Conservation (phyloP, 2,329 filamentous ascomycete genomes). For the Aspergillus sp. region DNA sequence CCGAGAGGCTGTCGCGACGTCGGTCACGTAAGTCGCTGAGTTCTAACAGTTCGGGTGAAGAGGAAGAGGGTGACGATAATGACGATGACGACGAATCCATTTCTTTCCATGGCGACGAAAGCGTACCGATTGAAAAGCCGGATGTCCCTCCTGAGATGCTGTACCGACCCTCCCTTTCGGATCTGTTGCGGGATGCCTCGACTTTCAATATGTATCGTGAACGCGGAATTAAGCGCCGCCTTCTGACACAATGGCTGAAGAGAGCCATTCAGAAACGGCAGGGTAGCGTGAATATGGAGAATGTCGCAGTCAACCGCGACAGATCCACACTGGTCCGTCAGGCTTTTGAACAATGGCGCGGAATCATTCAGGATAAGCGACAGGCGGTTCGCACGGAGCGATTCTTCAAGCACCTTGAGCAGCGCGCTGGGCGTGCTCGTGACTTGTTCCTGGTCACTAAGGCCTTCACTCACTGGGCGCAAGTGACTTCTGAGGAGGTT, state of each 20-base stretch:
- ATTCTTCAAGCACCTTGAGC: conserved; percentile 52
- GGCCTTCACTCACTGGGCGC: conserved; percentile 63
- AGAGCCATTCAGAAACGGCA: conserved; percentile 33
- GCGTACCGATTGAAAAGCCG: conserved; percentile 13
- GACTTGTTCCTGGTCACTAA: conserved; percentile 59
- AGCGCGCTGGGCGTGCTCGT: conserved; percentile 56
- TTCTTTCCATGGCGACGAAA: not conserved
- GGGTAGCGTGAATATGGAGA: conserved; percentile 32
- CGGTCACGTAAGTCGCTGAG: conserved; percentile 12
- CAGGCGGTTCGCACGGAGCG: conserved; percentile 42
- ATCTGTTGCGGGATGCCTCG: conserved; percentile 46
- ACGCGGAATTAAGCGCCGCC: conserved; percentile 31
- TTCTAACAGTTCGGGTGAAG: conserved; percentile 17
- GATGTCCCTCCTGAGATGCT: conserved; percentile 33
- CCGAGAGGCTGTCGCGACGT: conserved; percentile 18
- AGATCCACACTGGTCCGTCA: conserved; percentile 46
- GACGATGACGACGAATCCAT: conserved; percentile 18
- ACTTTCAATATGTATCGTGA: conserved; percentile 41
- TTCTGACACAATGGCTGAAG: conserved; percentile 44
- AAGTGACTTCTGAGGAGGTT: conserved; percentile 57
- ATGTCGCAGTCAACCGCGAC: conserved; percentile 46
- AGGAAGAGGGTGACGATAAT: conserved; percentile 14
- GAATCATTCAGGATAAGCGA: conserved; percentile 33
- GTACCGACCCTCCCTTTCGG: conserved; percentile 45
- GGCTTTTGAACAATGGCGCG: conserved; percentile 47